phyloP scores from a whole-genome alignment of 2,329 filamentous ascomycete species.

The Fusarium pseudograminearum region DNA sequence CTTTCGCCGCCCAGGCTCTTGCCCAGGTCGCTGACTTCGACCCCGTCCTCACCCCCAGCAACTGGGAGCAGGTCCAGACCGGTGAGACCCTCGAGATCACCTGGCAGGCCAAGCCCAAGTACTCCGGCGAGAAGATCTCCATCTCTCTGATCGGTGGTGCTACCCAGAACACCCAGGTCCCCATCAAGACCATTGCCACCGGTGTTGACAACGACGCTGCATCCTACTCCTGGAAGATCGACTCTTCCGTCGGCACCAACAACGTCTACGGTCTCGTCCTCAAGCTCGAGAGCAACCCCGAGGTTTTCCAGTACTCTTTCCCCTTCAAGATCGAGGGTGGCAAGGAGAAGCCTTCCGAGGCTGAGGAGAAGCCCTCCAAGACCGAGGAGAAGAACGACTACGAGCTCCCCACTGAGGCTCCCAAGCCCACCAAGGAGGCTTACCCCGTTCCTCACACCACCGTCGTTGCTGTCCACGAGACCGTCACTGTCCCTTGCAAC shows the following conservation, averaged over 20 bases:
- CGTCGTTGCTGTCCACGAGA: constrained; percentile 36
- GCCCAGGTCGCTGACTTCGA: constrained; percentile 70
- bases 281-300: constrained; percentile 59
- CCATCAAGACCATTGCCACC: constrained; percentile 58
- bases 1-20: constrained; percentile 62
- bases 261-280: constrained; percentile 70
- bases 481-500: constrained; percentile 44
- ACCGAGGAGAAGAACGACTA: constrained; percentile 21
- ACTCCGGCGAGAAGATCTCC: constrained; percentile 59
- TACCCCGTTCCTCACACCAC: constrained; percentile 43
- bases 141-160: constrained; percentile 68
- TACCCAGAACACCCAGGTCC: constrained; percentile 56
- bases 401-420: constrained; percentile 44
- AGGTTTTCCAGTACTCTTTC: constrained; percentile 71
- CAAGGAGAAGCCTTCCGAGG: constrained; percentile 31
- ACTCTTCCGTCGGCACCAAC: constrained; percentile 57
- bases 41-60: constrained; percentile 61
- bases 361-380: constrained; percentile 31
- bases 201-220: constrained; percentile 60
- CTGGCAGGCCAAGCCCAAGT: constrained; percentile 61
- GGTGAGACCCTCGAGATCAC: constrained; percentile 63
- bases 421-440: constrained; percentile 35
- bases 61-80: constrained; percentile 59
- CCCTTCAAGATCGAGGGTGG: constrained; percentile 66
- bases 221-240: constrained; percentile 64